phyloP scores from a whole-genome alignment of 306 rosid genomes.

The Castanea crenata region DNA sequence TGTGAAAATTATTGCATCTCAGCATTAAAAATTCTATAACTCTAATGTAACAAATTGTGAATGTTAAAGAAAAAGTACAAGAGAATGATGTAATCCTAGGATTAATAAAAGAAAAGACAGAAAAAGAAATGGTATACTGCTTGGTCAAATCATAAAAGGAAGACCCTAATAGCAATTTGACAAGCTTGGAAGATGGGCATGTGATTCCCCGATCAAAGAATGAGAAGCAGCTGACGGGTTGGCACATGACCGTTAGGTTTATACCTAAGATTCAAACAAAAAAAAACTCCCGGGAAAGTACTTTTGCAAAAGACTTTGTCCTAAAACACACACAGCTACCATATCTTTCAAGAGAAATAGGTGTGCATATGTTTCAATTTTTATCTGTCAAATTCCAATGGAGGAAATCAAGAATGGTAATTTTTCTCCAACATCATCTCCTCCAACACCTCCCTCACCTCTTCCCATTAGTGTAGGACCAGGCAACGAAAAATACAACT shows the following conservation, averaged over 20 bases:
- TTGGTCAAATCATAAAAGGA: not conserved
- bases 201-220: not conserved
- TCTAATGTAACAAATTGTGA: no score
- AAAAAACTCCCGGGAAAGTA: slow-evolving; percentile 27
- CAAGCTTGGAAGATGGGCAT: not conserved
- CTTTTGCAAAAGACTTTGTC: not conserved
- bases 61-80: no score
- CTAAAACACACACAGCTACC: slow-evolving; percentile 10
- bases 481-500: slow-evolving; percentile 49
- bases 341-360: not conserved
- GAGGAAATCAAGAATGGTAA: slow-evolving; percentile 19
- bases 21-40: no score
- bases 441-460: slow-evolving; percentile 85
- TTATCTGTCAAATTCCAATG: slow-evolving; percentile 16
- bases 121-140: no score
- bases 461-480: slow-evolving; percentile 76
- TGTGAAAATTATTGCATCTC: no score
- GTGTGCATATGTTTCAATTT: not conserved
- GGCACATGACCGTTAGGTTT: slow-evolving; percentile 56
- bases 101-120: no score
- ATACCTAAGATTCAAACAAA: slow-evolving; percentile 24
- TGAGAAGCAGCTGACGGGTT: slow-evolving; percentile 23
- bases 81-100: no score
- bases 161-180: not conserved
- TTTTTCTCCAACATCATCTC: slow-evolving; percentile 66